phyloP scores from a whole-genome alignment of 306 rosid genomes.

The Elaeagnus macrophylla region DNA sequence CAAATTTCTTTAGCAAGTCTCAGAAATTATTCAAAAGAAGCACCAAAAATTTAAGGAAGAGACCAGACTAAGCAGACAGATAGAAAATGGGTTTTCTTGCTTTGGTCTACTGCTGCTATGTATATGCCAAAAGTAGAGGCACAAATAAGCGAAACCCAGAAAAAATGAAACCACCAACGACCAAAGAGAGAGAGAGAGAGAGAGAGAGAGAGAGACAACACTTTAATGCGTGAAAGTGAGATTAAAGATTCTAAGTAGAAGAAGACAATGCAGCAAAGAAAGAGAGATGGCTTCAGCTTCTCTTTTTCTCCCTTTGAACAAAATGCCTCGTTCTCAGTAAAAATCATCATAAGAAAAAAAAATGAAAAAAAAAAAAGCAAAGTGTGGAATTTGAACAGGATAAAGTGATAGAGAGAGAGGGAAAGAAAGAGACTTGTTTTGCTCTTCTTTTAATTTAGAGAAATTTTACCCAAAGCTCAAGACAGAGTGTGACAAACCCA shows the following conservation, averaged over 20 bases:
- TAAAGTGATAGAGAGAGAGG: slow-evolving; percentile 41
- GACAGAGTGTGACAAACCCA: slow-evolving; percentile 31
- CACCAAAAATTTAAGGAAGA: slow-evolving; percentile 11
- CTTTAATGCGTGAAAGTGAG: slow-evolving; percentile 83
- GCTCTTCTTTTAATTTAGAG: slow-evolving; percentile 1
- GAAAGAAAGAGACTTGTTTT: slow-evolving; percentile 11
- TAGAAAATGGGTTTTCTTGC: slow-evolving; percentile 13
- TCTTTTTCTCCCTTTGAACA: slow-evolving; percentile 48
- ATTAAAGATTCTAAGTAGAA: slow-evolving; percentile 68
- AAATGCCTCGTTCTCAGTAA: slow-evolving; percentile 81
- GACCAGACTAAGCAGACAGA: slow-evolving; percentile 9
- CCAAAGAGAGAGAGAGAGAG: slow-evolving; percentile 22
- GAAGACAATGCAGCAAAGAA: slow-evolving; percentile 72
- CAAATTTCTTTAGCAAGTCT: slow-evolving; percentile 7
- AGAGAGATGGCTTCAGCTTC: slow-evolving; percentile 16
- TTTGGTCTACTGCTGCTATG: slow-evolving; percentile 23
- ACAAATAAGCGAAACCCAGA: slow-evolving; percentile 31
- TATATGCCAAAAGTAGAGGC: slow-evolving; percentile 26
- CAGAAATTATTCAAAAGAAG: slow-evolving; percentile 2
- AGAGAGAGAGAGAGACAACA: background rate
- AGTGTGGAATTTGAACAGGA: slow-evolving; percentile 78
- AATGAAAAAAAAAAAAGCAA: slow-evolving; percentile 25
- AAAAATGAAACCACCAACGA: slow-evolving; percentile 31
- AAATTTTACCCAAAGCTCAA: no score
- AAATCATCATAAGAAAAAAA: slow-evolving; percentile 9